phyloP scores from a whole-genome alignment of 352 stramenopile species.

The Phytophthora quininea region DNA sequence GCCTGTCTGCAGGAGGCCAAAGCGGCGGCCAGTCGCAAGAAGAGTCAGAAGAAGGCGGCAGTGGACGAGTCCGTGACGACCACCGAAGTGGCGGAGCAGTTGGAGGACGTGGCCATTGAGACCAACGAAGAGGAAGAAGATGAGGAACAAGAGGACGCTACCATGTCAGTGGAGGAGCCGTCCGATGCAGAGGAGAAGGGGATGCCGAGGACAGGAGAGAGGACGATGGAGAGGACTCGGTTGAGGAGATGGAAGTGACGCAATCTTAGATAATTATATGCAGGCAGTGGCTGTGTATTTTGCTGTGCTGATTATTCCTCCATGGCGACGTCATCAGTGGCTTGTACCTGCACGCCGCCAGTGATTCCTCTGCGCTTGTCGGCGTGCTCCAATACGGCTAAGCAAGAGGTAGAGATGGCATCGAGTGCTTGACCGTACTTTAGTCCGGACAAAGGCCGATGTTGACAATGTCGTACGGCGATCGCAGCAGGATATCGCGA shows the following conservation, averaged over 20 bases:
- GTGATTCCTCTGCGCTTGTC: slow-evolving; percentile 57
- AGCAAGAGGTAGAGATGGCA: slow-evolving; percentile 59
- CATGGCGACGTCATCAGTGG: slow-evolving; percentile 54
- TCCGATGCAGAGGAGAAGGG: slow-evolving; percentile 22
- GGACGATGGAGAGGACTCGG: slow-evolving; percentile 20
- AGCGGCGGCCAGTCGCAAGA: slow-evolving; percentile 37
- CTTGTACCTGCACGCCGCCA: slow-evolving; percentile 50
- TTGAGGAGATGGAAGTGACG: slow-evolving; percentile 36
- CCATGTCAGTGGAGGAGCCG: slow-evolving; percentile 47
- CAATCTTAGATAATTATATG: slow-evolving; percentile 15
- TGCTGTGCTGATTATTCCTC: slow-evolving; percentile 11
- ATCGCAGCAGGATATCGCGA: slow-evolving; percentile 78
- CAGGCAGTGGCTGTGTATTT: neutral
- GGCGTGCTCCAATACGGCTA: slow-evolving; percentile 65
- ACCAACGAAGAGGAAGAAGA: slow-evolving; percentile 45
- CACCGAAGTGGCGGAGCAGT: slow-evolving; percentile 35
- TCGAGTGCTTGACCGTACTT: slow-evolving; percentile 76
- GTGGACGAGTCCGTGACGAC: slow-evolving; percentile 33
- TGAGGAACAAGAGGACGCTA: slow-evolving; percentile 38
- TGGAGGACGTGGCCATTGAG: slow-evolving; percentile 37
- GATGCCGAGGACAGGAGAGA: slow-evolving; percentile 19
- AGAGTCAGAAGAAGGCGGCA: slow-evolving; percentile 18
- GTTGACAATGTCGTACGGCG: slow-evolving; percentile 85
- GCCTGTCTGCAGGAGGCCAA: slow-evolving; percentile 72
- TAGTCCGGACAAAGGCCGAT: slow-evolving; percentile 75